phyloP scores from a whole-genome alignment of 176 grass and related monocot genomes.

The Aegilops umbellulata region DNA sequence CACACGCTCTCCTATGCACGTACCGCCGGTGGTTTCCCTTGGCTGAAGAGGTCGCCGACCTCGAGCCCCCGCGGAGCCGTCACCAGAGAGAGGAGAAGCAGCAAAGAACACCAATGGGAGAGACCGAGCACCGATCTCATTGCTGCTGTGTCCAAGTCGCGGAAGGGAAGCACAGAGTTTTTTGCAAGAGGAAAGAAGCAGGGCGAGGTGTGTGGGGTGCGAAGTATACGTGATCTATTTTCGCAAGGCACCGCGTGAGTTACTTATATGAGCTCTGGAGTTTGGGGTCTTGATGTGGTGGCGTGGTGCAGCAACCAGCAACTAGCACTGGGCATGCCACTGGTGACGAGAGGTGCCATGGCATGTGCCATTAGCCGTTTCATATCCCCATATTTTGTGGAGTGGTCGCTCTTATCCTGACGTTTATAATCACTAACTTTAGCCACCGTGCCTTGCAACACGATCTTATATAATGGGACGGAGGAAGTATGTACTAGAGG shows the following conservation, averaged over 20 bases:
- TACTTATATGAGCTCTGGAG: conserved; percentile 27
- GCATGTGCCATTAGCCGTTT: not conserved
- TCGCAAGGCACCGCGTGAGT: not conserved
- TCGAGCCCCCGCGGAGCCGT: conserved; percentile 29
- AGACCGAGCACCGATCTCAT: conserved; percentile 28
- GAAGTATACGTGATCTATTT: not conserved
- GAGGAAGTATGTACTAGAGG: not conserved
- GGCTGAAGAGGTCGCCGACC: conserved; percentile 36
- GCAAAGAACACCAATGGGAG: conserved; percentile 16
- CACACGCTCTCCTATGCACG: not conserved
- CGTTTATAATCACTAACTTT: not conserved
- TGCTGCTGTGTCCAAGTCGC: not conserved
- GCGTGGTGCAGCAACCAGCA: not conserved
- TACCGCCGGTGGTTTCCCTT: conserved; percentile 35
- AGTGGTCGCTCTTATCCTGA: not conserved
- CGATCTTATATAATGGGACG: too few relatives aligned
- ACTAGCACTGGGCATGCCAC: not conserved
- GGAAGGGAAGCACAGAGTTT: conserved; percentile 24
- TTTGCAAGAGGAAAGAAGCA: not conserved
- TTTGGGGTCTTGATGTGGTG: not conserved
- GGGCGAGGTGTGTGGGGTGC: too few relatives aligned
- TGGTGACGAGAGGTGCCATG: not conserved
- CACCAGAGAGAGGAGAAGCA: conserved; percentile 34
- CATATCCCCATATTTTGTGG: not conserved
- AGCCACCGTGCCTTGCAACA: too few relatives aligned